A percentile compares a stretch with the other conserved stretches of the same genome.
Evolutionary conservation across 352 stramenopile species (phyloP).

Genomic region (Phytophthora ramorum): DNA sequence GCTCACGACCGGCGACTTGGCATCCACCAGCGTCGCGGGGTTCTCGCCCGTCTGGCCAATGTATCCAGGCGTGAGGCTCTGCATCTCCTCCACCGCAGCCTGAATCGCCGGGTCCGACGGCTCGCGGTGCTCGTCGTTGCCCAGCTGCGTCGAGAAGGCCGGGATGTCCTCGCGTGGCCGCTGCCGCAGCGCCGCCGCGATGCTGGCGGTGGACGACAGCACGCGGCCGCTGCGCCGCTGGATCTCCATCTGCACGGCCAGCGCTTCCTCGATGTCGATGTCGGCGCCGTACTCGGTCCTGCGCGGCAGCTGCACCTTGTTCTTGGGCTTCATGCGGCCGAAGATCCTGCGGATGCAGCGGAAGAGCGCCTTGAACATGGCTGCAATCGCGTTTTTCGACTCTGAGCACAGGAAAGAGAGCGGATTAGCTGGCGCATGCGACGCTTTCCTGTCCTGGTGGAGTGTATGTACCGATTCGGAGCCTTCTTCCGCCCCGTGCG

Average conservation of each 20-base stretch:
- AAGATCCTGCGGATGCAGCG: slow-evolving; percentile 46
- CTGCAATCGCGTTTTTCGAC: no score
- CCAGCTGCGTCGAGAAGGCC: slow-evolving; percentile 38
- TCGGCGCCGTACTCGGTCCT: slow-evolving; percentile 34
- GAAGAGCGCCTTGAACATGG: slow-evolving; percentile 49
- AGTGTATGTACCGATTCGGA: no score
- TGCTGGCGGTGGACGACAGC: slow-evolving; percentile 47
- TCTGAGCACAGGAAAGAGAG: no score
- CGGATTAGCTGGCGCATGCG: no score
- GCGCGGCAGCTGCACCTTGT: slow-evolving; percentile 20
- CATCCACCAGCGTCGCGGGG: slow-evolving; percentile 29
- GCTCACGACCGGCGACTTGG: slow-evolving; percentile 21
- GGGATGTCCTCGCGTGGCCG: slow-evolving; percentile 36
- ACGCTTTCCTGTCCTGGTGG: no score
- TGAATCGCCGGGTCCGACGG: slow-evolving; percentile 29
- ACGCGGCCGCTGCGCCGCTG: slow-evolving; percentile 41
- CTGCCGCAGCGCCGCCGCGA: slow-evolving; percentile 44
- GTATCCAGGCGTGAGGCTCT: slow-evolving; percentile 38
- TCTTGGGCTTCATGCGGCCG: slow-evolving; percentile 37
- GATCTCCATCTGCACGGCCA: slow-evolving; percentile 42
- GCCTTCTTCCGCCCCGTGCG: no score
- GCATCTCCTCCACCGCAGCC: slow-evolving; percentile 37
- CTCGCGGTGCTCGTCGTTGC: slow-evolving; percentile 28
- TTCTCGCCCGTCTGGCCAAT: slow-evolving; percentile 37
- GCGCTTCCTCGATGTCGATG: slow-evolving; percentile 49